Base-by-base conservation (phyloP, 1,284 basidiomycete species). In the Chiua sp. region DNA sequence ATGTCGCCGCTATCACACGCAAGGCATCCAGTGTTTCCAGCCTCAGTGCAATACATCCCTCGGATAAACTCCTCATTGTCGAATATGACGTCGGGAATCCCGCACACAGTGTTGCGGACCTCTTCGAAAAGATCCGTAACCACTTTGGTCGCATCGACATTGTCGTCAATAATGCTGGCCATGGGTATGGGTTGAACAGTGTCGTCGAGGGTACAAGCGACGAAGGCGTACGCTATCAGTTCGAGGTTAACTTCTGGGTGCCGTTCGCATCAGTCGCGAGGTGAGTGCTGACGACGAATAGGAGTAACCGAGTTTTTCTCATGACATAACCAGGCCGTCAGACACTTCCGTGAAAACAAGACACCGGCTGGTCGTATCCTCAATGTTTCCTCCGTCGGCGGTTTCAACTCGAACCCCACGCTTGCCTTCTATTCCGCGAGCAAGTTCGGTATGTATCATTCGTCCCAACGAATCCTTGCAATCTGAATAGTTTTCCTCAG, bases 161-260 rank as follows among this genome's bases (percentile, higher is more conserved):
- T 18, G 76, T 82, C 8, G 72, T 79, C 59, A 82, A 80, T 67
- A 82, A 82, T 52, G 80, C 80, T 1, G 69, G n/a, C n/a, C n/a
- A n/a, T n/a, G n/a, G 72, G 8, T 72, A 67, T 22, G 64, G 67
- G 3, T 35, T 75, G 52, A 62, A 53, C 32, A 61, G 71, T 22
- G 62, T 75, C 51, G 60, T 73, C 4, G 72, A 74, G 42, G 46
- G 51, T 2, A 55, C 68, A 13, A 67, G 51, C 30, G 75, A 78
- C 6, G 69, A 69, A 37, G 65, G 59, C 1, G 76, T 72, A 0
- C 70, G 75, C 0, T 51, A 54, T n/a, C 62, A 76, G 50, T 73
- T 80, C 30, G 77, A 80, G 26, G 72, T 76, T 8, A 72, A 78
- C 59, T 78, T 80, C 56, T 80, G 76, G 77, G 77, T 6, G 65